Conservation (phyloP, 192 early-diverging fungal genomes). For the Dimargaris xerosporica region DNA sequence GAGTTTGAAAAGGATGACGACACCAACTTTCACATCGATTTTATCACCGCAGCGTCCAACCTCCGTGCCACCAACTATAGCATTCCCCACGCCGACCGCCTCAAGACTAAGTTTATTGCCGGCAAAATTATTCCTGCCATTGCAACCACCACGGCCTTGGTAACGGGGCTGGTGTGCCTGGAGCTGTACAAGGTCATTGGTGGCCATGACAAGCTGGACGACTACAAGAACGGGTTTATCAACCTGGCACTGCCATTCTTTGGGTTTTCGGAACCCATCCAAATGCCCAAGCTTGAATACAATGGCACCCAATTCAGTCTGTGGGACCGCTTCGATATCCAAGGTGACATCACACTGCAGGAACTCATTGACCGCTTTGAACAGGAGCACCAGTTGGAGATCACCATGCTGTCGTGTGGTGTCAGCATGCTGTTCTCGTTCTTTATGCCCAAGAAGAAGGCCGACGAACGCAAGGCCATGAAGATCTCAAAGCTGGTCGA, state of each 20-base stretch:
- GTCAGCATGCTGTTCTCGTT: slow-evolving; percentile 86
- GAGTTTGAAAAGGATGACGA: slow-evolving; percentile 99
- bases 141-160: slow-evolving; percentile 89
- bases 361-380: slow-evolving; percentile 79
- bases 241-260: slow-evolving; percentile 97
- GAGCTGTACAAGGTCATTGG: slow-evolving; percentile 94
- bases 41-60: slow-evolving; percentile 95
- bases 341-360: slow-evolving; percentile 71
- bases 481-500: slow-evolving; percentile 67
- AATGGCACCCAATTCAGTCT: slow-evolving; percentile 72
- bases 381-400: slow-evolving; percentile 65
- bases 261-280: slow-evolving; percentile 97
- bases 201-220: slow-evolving; percentile 64
- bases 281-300: slow-evolving; percentile 76
- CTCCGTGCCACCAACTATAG: slow-evolving; percentile 73
- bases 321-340: slow-evolving; percentile 91
- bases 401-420: slow-evolving; percentile 85
- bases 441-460: slow-evolving; percentile 78
- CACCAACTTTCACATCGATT: slow-evolving; percentile 98
- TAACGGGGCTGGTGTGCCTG: slow-evolving; percentile 92
- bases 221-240: slow-evolving; percentile 98
- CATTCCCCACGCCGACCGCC: slow-evolving; percentile 55
- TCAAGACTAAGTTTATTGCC: slow-evolving; percentile 78
- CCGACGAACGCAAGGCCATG: slow-evolving; percentile 62
- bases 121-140: slow-evolving; percentile 86